Evolutionary conservation across 2,329 filamentous ascomycete genomes (phyloP).

Genomic region (Onygena corvina): DNA sequence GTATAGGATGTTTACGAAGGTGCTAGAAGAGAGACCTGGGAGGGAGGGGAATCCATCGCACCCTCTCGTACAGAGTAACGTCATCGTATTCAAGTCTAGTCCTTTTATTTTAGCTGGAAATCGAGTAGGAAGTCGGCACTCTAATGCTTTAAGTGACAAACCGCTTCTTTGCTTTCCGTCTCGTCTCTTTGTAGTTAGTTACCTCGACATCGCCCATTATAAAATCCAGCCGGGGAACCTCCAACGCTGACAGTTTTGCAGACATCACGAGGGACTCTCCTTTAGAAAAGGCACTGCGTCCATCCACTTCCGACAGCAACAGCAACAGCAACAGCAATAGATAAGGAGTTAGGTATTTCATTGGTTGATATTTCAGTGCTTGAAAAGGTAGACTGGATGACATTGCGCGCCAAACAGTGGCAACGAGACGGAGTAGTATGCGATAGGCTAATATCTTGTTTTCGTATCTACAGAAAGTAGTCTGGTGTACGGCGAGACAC

Average conservation of each 20-base stretch:
- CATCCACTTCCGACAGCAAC: no score
- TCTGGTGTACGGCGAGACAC: conserved; percentile 93
- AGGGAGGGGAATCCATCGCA: no score
- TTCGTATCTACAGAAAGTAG: conserved; percentile 72
- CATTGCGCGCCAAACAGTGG: background rate
- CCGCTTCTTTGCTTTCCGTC: background rate
- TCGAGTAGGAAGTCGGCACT: no score
- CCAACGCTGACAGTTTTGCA: no score
- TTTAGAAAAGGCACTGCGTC: no score
- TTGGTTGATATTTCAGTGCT: no score
- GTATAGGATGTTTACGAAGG: no score
- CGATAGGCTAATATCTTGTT: conserved; percentile 1
- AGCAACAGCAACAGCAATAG: background rate
- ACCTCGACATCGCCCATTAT: background rate
- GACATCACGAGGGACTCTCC: no score
- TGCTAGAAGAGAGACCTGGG: background rate
- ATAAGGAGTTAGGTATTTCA: background rate
- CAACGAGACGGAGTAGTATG: background rate
- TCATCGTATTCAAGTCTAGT: background rate
- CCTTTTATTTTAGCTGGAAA: background rate
- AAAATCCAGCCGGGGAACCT: background rate
- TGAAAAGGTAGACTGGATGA: background rate
- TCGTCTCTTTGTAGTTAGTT: background rate
- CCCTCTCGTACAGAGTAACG: no score
- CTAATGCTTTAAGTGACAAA: background rate